Evolutionary conservation across 2,329 filamentous ascomycete species (phyloP).

Genomic region (Thyridium curvatum): DNA sequence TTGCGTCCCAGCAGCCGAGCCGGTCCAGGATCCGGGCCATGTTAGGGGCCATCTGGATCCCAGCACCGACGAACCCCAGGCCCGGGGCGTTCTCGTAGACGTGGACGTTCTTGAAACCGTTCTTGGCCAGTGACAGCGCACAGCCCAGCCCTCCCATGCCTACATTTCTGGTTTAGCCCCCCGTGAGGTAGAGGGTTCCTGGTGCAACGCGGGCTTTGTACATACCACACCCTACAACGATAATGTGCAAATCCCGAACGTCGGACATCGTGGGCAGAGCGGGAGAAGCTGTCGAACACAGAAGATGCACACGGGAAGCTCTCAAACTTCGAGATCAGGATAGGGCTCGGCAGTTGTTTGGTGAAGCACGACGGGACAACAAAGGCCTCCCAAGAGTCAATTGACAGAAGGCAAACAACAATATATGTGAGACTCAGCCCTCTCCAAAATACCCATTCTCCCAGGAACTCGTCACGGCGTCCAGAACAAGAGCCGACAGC

Average conservation of each 20-base stretch:
- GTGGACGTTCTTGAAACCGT: slow-evolving; percentile 67
- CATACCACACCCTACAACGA: slow-evolving; percentile 23
- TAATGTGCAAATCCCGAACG: slow-evolving; percentile 20
- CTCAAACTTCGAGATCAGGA: too few relatives aligned
- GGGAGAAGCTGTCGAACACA: neutral
- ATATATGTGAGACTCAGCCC: too few relatives aligned
- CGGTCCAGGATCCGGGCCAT: slow-evolving; percentile 70
- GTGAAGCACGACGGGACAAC: too few relatives aligned
- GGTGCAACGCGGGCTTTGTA: neutral
- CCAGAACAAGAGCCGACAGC: too few relatives aligned
- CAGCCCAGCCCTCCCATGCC: slow-evolving; percentile 74
- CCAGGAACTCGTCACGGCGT: too few relatives aligned
- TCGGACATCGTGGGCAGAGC: slow-evolving; percentile 14
- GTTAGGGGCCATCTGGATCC: slow-evolving; percentile 79
- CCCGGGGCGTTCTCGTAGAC: slow-evolving; percentile 69
- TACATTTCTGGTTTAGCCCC: slow-evolving; percentile 18
- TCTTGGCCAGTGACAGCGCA: slow-evolving; percentile 67
- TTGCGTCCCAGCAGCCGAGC: slow-evolving; percentile 65
- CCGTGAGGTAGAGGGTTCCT: neutral
- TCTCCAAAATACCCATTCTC: too few relatives aligned
- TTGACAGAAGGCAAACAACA: too few relatives aligned
- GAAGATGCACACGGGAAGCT: too few relatives aligned
- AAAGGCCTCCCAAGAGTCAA: too few relatives aligned
- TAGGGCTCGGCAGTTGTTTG: too few relatives aligned
- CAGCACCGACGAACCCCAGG: slow-evolving; percentile 76